Evolutionary conservation across 768 basidiomycete species (phyloP).

Genomic region (Pleurotus giganteus): DNA sequence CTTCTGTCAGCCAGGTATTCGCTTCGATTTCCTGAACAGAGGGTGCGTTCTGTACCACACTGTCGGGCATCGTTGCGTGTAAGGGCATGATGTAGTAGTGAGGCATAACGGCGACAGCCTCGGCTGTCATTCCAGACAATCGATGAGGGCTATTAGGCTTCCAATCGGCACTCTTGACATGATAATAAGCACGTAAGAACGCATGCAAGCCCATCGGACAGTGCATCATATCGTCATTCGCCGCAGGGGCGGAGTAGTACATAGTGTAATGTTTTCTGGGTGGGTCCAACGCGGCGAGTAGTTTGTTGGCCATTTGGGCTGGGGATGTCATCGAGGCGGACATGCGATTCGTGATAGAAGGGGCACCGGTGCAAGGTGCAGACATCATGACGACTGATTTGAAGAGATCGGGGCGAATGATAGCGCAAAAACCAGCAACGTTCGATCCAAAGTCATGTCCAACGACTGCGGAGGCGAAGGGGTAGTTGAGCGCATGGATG

Average conservation of each 20-base stretch:
- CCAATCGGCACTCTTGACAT: constrained; percentile 61
- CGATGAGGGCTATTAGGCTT: constrained; percentile 36
- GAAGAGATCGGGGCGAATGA: constrained; percentile 57
- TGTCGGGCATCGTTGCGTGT: constrained; percentile 50
- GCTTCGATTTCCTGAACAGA: constrained; percentile 23
- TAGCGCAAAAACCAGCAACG: constrained; percentile 51
- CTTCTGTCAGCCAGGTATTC: constrained; percentile 46
- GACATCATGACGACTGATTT: constrained; percentile 58
- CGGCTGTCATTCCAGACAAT: constrained; percentile 30
- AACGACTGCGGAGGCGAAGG: constrained; percentile 44
- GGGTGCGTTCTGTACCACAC: constrained; percentile 34
- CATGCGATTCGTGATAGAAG: constrained; percentile 22
- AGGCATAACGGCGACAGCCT: constrained; percentile 42
- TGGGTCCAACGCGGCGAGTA: constrained; percentile 39
- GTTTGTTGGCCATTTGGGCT: constrained; percentile 17
- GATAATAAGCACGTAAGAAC: constrained; percentile 54
- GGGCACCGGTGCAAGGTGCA: constrained; percentile 49
- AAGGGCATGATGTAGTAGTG: constrained; percentile 63
- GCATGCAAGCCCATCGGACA: constrained; percentile 41
- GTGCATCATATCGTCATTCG: constrained; percentile 44
- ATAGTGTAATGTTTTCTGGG: constrained; percentile 57
- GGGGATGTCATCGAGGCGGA: constrained; percentile 12
- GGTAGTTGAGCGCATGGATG: constrained; percentile 48
- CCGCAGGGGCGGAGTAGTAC: constrained; percentile 47
- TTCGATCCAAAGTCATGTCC: constrained; percentile 62